Percentiles rank a stretch among this genome's conserved stretches.
phyloP scores from a whole-genome alignment of 148 eudicot species.

The Camellia sinensis region DNA sequence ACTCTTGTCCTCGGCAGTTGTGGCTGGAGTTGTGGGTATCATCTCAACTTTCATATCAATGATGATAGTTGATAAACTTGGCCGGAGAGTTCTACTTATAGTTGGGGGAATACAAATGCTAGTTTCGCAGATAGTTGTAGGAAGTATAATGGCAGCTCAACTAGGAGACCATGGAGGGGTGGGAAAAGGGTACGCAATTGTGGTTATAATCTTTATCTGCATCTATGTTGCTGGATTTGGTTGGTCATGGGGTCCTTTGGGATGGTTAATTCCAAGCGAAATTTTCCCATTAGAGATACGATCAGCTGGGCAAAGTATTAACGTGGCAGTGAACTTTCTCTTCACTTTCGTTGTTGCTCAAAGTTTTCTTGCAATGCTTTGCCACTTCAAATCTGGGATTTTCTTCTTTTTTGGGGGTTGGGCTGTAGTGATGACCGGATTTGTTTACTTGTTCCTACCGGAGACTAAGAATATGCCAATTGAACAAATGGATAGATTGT shows the following conservation, averaged over 20 bases:
- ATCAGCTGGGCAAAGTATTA: constrained; percentile 14
- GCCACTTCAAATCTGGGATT: constrained; percentile 22
- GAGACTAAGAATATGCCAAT: constrained; percentile 16
- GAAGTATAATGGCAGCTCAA: constrained; percentile 23
- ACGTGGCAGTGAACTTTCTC: constrained; percentile 10
- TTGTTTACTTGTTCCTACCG: constrained; percentile 36
- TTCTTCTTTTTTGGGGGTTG: constrained; percentile 49
- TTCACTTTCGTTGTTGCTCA: constrained; percentile 13
- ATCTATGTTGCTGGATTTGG: constrained; percentile 28
- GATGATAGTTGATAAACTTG: constrained; percentile 14
- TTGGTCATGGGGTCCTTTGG: constrained; percentile 48
- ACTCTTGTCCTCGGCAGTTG: constrained; percentile 1
- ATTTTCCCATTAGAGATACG: constrained; percentile 12
- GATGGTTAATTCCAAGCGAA: constrained; percentile 49
- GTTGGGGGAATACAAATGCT: constrained; percentile 13
- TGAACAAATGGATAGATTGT: constrained; percentile 12
- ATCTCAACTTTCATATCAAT: constrained; percentile 6
- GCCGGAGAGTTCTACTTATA: constrained; percentile 3
- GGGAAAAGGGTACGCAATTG: background rate
- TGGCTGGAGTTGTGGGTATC: constrained; percentile 24
- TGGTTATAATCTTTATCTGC: constrained; percentile 30
- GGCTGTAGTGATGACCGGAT: constrained; percentile 37
- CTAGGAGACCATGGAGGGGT: constrained; percentile 22
- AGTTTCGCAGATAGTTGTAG: constrained; percentile 19
- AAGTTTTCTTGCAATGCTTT: constrained; percentile 9